Conservation (phyloP, 768 basidiomycete genomes). For the Crepidotus variabilis region DNA sequence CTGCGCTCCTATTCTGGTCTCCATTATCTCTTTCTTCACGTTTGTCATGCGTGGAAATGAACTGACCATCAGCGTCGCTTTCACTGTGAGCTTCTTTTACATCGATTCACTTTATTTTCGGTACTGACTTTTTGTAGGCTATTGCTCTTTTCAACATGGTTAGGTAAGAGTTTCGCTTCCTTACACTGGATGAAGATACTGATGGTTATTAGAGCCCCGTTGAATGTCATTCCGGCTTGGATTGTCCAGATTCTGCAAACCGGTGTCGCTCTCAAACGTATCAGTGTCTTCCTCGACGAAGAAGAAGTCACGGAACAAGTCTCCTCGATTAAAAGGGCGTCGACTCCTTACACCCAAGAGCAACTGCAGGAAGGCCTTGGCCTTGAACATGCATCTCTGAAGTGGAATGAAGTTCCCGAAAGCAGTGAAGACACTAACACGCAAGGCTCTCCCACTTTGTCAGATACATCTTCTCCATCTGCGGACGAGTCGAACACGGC, state of each 20-base stretch:
- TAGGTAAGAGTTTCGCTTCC: constrained; percentile 33
- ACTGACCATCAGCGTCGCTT: constrained; percentile 76
- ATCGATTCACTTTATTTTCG: background rate
- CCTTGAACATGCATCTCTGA: constrained; percentile 54
- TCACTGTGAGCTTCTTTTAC: constrained; percentile 52
- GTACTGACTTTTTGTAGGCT: constrained; percentile 33
- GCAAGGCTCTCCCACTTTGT: constrained; percentile 9
- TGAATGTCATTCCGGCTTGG: constrained; percentile 79
- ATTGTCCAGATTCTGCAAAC: constrained; percentile 77
- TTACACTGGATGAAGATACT: background rate
- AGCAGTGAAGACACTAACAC: constrained; percentile 19
- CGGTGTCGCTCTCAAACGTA: constrained; percentile 62
- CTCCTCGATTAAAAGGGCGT: constrained; percentile 52
- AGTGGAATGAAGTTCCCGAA: constrained; percentile 54
- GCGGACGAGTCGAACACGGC: constrained; percentile 18
- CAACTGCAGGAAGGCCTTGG: constrained; percentile 43
- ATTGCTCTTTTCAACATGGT: constrained; percentile 88
- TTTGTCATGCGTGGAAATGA: constrained; percentile 71
- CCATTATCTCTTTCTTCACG: constrained; percentile 73
- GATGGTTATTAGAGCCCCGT: constrained; percentile 43
- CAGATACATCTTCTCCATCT: constrained; percentile 13
- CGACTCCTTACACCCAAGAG: constrained; percentile 20
- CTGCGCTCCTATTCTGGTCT: constrained; percentile 74
- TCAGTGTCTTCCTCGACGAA: constrained; percentile 63
- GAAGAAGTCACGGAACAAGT: constrained; percentile 68